These are phyloP conservation scores for Mucor circinelloides DNA, from an alignment of 371 early-diverging fungal genomes.

Conservation along the genomic window DNA sequence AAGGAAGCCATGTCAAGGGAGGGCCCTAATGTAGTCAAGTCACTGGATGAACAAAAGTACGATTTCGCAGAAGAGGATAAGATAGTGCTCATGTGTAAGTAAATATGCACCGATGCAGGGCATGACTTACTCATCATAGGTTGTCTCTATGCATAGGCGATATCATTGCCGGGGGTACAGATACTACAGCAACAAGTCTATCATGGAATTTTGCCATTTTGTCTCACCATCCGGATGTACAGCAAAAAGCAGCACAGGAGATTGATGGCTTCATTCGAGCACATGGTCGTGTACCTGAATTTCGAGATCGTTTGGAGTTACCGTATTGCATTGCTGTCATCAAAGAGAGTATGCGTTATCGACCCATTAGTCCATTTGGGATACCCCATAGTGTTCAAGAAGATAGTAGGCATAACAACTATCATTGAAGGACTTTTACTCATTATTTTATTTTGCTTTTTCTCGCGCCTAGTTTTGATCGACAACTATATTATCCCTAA, in stretches of 20 bases:
- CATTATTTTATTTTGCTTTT: not conserved
- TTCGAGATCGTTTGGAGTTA: slow-evolving; percentile 4
- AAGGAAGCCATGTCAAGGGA: slow-evolving; percentile 1
- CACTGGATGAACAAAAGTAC: not conserved
- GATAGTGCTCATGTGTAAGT: not conserved
- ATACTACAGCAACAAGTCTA: slow-evolving; percentile 11
- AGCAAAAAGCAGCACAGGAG: slow-evolving; percentile 5
- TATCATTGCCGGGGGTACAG: slow-evolving; percentile 18
- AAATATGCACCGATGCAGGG: not conserved
- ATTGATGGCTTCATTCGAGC: slow-evolving; percentile 7
- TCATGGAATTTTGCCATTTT: slow-evolving; percentile 20
- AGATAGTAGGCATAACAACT: slow-evolving; percentile 11
- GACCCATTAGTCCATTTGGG: slow-evolving; percentile 9
- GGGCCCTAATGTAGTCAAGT: not conserved
- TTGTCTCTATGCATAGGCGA: slow-evolving; percentile 3
- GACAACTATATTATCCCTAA: slow-evolving; percentile 15
- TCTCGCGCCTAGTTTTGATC: not conserved
- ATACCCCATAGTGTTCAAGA: slow-evolving; percentile 7
- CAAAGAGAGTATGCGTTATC: slow-evolving; percentile 17
- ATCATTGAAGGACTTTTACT: not conserved
- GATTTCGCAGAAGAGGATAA: not conserved
- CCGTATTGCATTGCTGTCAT: slow-evolving; percentile 18
- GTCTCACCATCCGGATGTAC: slow-evolving; percentile 12
- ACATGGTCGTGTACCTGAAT: slow-evolving; percentile 4
- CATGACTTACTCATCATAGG: not conserved